Base-by-base conservation (phyloP, 495 filamentous ascomycete genomes). In the Aspergillus asperescens region DNA sequence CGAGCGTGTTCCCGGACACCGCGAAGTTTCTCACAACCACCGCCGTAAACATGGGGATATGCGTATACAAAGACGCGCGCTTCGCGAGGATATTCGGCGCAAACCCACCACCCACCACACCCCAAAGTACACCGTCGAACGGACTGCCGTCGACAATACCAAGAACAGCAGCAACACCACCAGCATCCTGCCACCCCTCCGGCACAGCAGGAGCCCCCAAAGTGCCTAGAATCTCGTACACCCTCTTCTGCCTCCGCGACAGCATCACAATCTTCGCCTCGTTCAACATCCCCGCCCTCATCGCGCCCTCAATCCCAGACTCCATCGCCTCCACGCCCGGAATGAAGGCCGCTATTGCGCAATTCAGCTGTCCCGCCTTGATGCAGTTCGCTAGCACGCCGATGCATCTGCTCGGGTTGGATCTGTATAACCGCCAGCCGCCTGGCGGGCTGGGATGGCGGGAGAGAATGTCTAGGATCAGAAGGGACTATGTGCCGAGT, bases 201-300 rank as follows among this genome's bases (percentile, higher is more conserved):
- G 16, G 8, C 4, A 31, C 29, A 18, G n/a, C 23, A n/a, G 22
- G 54, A 35, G 20, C 55, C 8, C 40, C 54, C 16, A 62, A 55
- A 24, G 61, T 80, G 7, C 77, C 77, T 3, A 63, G 62, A 49
- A 55, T 68, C 10, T 87, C 86, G 25, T 95, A 90, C 69, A 60
- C 74, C 0, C 81, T 96, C 51, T 97, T 96, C 76, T 82, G 87
- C 8, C 62, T 83, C 46, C 82, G 93, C 57, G 92, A 97, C 70
- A 89, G 86, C 66, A 69, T 95, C 54, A 96, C 92, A 16, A 89
- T 97, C 67, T 95, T 95, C 70, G 90, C 87, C 20, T 89, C 84
- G 32, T 97, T 97, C 78, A 96, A 96, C 65, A 75, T 96, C 22
- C 92, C 92, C 0, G 77, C 87, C 0, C 60, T 93, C 1, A 71